Evolutionary conservation across 129 eudicot genomes (phyloP), one percentile per base, ranked within the genome.

Genomic region (Kitagawia praeruptora): DNA sequence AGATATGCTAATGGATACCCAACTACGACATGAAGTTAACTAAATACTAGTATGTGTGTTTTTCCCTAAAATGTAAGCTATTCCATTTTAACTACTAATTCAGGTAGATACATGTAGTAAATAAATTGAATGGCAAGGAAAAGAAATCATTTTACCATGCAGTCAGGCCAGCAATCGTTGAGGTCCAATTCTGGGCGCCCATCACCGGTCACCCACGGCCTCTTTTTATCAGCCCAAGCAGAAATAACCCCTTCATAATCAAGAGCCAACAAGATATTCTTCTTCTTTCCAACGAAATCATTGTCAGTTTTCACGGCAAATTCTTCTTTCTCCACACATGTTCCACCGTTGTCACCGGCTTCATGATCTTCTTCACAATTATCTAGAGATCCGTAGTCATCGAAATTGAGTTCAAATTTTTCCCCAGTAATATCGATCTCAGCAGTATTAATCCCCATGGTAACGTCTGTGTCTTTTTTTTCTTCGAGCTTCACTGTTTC

Each of bases 201-300:
- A 54, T 87, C 93, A 44, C 98, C 96, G 42, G 77, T 82, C 13
- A 88, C 88, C 98, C 98, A 92, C 13, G 98, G 98, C 4, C 91
- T 91, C 82, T 87, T 87, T 71, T 86, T 80, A 23, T 84, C 93
- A 77, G 87, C 89, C 98, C 98, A 94, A 34, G 97, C 97, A 6
- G 89, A 87, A 44, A 90, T 82, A 21, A 94, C 89, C 11, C 89
- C 96, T 13, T 90, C 90, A 82, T 88, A 92, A 78, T 95, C 91
- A 14, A 95, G 88, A 82, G 90, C 90, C 80, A 95, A 81, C 51
- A 87, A 81, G 8, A 85, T 84, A 77, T 80, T 89, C 46, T 84
- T 88, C 78, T 81, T 83, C 81, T 85, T 80, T 23, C 9, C 42
- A 0, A 41, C 11, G 16, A 7, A 38, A 15, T 39, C 1, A 37